These are phyloP conservation scores for Warburgia ugandensis DNA, from an alignment of 164 flowering plant species.

Conservation along the genomic window DNA sequence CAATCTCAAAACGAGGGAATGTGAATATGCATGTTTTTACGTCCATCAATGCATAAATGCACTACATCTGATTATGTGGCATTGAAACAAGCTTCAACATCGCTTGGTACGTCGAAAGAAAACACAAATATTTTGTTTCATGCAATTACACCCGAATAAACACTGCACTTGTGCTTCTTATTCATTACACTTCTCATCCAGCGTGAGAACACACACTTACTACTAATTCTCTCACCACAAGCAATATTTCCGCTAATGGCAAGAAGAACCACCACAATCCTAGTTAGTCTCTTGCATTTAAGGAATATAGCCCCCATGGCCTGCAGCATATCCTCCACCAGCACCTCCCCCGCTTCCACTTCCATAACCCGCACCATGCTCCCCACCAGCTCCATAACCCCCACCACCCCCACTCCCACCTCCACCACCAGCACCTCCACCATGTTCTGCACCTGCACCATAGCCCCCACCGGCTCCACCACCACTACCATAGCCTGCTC, in stretches of 20 bases:
- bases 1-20: too few relatives aligned
- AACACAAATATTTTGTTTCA: too few relatives aligned
- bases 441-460: neutral
- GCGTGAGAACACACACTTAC: too few relatives aligned
- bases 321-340: slow-evolving; percentile 21
- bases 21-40: too few relatives aligned
- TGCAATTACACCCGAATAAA: too few relatives aligned
- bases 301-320: neutral
- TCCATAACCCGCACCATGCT: slow-evolving; percentile 5
- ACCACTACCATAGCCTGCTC: slow-evolving; percentile 25
- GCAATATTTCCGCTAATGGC: neutral
- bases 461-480: slow-evolving; percentile 11
- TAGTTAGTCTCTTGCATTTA: neutral
- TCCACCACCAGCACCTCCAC: slow-evolving; percentile 17
- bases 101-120: too few relatives aligned
- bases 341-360: slow-evolving; percentile 17
- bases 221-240: neutral
- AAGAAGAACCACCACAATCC: neutral
- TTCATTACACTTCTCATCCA: too few relatives aligned
- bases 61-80: too few relatives aligned
- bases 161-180: too few relatives aligned
- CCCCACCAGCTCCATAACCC: slow-evolving; percentile 11
- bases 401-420: slow-evolving; percentile 27
- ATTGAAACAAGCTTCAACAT: too few relatives aligned
- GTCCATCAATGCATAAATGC: too few relatives aligned